Conservation (phyloP, 2,329 filamentous ascomycete genomes). For the Diaporthe helianthi region DNA sequence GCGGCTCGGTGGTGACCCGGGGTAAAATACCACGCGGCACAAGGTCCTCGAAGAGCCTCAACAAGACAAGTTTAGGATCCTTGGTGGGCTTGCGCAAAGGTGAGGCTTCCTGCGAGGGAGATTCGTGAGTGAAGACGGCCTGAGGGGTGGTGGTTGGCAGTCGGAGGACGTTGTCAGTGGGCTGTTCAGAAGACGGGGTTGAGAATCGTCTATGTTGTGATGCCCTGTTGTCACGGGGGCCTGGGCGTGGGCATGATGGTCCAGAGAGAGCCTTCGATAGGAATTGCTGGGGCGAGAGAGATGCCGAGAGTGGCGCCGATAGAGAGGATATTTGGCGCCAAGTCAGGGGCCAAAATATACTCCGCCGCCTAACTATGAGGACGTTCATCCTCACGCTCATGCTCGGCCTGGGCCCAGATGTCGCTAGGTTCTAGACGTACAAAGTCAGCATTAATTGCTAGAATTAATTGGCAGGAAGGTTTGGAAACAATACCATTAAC, state of each 20-base stretch:
- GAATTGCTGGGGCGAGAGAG: not conserved
- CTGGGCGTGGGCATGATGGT: not conserved
- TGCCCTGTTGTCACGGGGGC: not conserved
- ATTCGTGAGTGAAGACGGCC: not conserved
- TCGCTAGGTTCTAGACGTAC: not conserved
- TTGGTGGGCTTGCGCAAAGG: not conserved
- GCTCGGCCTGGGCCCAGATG: not conserved
- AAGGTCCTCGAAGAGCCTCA: not conserved
- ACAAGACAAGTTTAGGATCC: not conserved
- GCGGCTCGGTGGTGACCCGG: not conserved
- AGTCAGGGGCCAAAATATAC: no score
- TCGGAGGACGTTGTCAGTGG: not conserved
- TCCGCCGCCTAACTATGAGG: not conserved
- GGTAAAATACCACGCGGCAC: constrained; percentile 16
- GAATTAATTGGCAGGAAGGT: no score
- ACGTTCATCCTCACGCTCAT: not conserved
- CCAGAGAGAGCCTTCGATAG: not conserved
- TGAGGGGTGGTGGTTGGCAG: not conserved
- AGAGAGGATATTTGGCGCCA: not conserved
- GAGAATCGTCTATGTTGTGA: not conserved
- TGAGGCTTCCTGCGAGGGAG: not conserved
- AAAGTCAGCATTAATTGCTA: not conserved
- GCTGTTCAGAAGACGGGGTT: not conserved
- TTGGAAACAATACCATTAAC: not conserved
- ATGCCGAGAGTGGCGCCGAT: not conserved